Percentiles rank a stretch among this genome's conserved stretches.
Conservation (phyloP, 495 filamentous ascomycete genomes). For the Oidiodendron maius region DNA sequence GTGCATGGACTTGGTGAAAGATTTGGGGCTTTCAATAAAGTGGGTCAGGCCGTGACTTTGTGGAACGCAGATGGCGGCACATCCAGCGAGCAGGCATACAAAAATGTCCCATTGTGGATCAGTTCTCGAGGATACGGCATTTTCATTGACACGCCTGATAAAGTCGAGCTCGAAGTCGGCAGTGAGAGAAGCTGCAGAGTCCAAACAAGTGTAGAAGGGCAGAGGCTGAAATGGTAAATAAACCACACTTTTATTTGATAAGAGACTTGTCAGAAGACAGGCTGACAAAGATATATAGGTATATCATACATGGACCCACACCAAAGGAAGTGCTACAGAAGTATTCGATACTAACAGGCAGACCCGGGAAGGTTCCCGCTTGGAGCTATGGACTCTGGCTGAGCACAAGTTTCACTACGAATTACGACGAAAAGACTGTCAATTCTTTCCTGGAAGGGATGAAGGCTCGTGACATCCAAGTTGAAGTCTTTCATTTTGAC, state of each 20-base stretch:
- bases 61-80: slow-evolving; percentile 74
- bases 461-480: slow-evolving; percentile 55
- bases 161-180: slow-evolving; percentile 59
- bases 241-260: slow-evolving; percentile 21
- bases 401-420: slow-evolving; percentile 64
- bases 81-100: slow-evolving; percentile 64
- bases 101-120: slow-evolving; percentile 68
- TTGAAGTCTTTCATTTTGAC: slow-evolving; percentile 68
- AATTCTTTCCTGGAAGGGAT: slow-evolving; percentile 63
- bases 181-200: slow-evolving; percentile 60
- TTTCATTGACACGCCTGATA: slow-evolving; percentile 58
- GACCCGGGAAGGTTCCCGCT: slow-evolving; percentile 51
- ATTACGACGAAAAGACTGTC: slow-evolving; percentile 63
- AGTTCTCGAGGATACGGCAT: slow-evolving; percentile 64
- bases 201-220: slow-evolving; percentile 56
- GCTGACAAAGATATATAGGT: slow-evolving; percentile 26
- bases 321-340: slow-evolving; percentile 62
- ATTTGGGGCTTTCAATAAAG: slow-evolving; percentile 65
- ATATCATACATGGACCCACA: slow-evolving; percentile 59
- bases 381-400: slow-evolving; percentile 72
- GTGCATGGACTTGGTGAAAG: slow-evolving; percentile 66
- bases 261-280: too few species aligned
- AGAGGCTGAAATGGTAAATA: slow-evolving; percentile 47
- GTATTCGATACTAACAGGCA: slow-evolving; percentile 58
- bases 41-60: slow-evolving; percentile 59